A percentile compares a stretch with the other conserved stretches of the same genome.
phyloP scores from a whole-genome alignment of 345 rosid species.

The Psidium friedrichsthalianum region DNA sequence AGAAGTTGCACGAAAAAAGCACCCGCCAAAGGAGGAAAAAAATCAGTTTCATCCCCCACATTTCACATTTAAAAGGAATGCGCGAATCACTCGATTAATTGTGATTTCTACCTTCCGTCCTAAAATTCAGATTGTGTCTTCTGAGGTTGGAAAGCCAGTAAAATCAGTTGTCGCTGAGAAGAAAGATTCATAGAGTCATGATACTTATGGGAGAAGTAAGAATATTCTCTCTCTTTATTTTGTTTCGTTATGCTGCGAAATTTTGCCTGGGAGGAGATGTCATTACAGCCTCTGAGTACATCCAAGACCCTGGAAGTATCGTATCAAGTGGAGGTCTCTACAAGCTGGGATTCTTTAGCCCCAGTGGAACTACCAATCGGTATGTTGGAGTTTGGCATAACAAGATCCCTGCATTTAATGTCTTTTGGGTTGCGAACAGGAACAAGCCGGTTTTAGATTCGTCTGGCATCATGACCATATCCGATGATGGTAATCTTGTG shows the following conservation, averaged over 20 bases:
- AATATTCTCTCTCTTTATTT: not conserved
- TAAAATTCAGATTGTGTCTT: not conserved
- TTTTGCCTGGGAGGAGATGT: conserved; percentile 16
- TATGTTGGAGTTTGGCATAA: conserved; percentile 54
- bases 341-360: conserved; percentile 53
- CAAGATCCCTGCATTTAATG: conserved; percentile 3
- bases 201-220: not conserved
- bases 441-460: conserved; percentile 29
- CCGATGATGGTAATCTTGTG: conserved; percentile 33
- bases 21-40: too few relatives aligned
- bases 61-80: too few relatives aligned
- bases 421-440: conserved; percentile 52
- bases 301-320: conserved; percentile 30
- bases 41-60: too few relatives aligned
- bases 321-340: conserved; percentile 15
- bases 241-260: not conserved
- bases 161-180: not conserved
- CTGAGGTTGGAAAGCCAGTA: not conserved
- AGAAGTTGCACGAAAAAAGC: too few relatives aligned
- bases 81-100: not conserved
- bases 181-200: not conserved
- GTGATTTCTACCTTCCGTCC: not conserved
- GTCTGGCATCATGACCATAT: conserved; percentile 33
- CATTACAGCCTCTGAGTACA: conserved; percentile 14
- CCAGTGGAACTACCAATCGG: conserved; percentile 20